Evolutionary conservation across 495 filamentous ascomycete genomes (phyloP).

Genomic region (Penicillium maclennaniae): DNA sequence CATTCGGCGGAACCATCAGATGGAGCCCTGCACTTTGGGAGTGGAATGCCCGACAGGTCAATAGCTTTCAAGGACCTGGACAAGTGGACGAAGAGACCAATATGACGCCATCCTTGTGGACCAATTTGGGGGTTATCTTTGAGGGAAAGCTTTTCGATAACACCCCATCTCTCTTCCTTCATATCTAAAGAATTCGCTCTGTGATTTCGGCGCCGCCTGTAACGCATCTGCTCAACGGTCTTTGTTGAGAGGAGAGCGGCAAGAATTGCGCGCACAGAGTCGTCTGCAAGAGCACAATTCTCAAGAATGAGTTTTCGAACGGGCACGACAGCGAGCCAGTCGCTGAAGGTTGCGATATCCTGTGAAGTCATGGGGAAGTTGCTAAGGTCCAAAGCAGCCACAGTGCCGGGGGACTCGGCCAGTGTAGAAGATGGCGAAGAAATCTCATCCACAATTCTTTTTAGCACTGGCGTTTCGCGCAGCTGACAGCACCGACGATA

Average conservation of each 20-base stretch:
- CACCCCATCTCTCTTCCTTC: constrained; percentile 53
- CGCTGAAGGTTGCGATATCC: constrained; percentile 81
- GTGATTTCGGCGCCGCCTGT: constrained; percentile 35
- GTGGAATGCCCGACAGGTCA: constrained; percentile 81
- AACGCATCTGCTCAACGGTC: constrained; percentile 52
- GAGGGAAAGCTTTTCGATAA: constrained; percentile 82
- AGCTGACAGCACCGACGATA: constrained; percentile 94
- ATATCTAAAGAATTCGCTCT: constrained; percentile 17
- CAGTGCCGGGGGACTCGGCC: constrained; percentile 60
- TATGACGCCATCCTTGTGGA: constrained; percentile 84
- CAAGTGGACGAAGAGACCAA: constrained; percentile 85
- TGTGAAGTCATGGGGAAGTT: constrained; percentile 77
- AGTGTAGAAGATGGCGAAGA: constrained; percentile 59
- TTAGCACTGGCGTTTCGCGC: constrained; percentile 83
- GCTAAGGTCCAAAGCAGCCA: constrained; percentile 77
- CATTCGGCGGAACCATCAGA: constrained; percentile 12
- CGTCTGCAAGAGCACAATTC: constrained; percentile 80
- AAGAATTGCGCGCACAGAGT: constrained; percentile 79
- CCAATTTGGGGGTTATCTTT: constrained; percentile 86
- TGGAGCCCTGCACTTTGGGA: constrained; percentile 50
- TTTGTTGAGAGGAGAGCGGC: constrained; percentile 82
- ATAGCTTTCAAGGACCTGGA: constrained; percentile 81
- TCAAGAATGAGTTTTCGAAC: constrained; percentile 81
- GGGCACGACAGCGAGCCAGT: constrained; percentile 92
- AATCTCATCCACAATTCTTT: constrained; percentile 84